Evolutionary conservation across 2,329 filamentous ascomycete species (phyloP).

Genomic region (Colletotrichum limetticola): DNA sequence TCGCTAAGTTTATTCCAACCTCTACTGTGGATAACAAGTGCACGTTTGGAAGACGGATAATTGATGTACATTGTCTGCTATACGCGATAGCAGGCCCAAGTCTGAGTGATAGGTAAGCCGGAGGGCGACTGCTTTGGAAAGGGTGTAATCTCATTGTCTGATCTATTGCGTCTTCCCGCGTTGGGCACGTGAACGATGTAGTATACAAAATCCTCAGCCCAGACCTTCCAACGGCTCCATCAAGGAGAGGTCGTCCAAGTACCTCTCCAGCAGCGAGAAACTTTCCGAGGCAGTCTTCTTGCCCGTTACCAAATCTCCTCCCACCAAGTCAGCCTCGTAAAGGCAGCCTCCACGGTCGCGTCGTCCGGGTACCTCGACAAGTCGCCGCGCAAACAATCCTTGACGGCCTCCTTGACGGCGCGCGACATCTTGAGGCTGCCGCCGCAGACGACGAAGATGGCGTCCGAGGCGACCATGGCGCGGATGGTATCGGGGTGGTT

Average conservation of each 20-base stretch:
- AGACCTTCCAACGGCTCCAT: no score
- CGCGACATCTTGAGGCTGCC: constrained; percentile 69
- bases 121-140: no score
- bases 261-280: fast-evolving
- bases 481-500: constrained; percentile 51
- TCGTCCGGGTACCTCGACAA: constrained; percentile 46
- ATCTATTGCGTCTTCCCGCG: no score
- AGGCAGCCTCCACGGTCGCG: constrained; percentile 48
- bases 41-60: no score
- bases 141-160: no score
- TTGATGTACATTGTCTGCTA: no score
- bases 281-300: background rate
- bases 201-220: no score
- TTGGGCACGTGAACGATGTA: no score
- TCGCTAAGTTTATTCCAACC: no score
- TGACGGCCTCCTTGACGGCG: constrained; percentile 62
- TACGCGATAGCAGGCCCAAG: no score
- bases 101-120: no score
- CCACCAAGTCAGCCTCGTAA: constrained; percentile 58
- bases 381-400: constrained; percentile 56
- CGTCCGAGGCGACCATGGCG: constrained; percentile 48
- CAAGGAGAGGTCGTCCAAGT: background rate
- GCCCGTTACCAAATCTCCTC: constrained; percentile 67
- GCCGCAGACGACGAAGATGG: constrained; percentile 65
- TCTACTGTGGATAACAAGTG: no score